Evolutionary conservation across 257 asterid species (phyloP).

Genomic region (Ocimum tenuiflorum): DNA sequence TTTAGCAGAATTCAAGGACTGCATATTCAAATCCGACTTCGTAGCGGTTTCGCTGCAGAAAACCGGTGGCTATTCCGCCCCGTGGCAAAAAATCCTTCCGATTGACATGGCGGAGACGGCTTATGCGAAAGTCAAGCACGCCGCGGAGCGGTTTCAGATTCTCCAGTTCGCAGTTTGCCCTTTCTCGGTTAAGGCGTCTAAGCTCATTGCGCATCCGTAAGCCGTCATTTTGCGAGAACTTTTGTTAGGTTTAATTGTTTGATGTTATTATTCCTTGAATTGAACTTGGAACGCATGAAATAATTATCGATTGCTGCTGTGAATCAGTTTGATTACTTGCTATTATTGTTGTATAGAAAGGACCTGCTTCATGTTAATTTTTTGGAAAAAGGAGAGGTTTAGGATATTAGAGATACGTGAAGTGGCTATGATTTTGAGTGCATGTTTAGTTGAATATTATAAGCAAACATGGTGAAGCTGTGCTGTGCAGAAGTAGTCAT

Average conservation of each 20-base stretch:
- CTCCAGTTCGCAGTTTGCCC: slow-evolving; percentile 92
- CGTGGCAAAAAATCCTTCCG: slow-evolving; percentile 71
- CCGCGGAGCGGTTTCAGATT: slow-evolving; percentile 72
- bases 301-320: neutral
- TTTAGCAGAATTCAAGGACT: slow-evolving; percentile 36
- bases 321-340: slow-evolving; percentile 4
- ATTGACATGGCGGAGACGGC: slow-evolving; percentile 67
- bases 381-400: neutral
- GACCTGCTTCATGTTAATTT: neutral
- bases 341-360: neutral
- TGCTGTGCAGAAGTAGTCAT: neutral
- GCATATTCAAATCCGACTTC: slow-evolving; percentile 46
- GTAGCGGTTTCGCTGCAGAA: slow-evolving; percentile 55
- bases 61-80: slow-evolving; percentile 72
- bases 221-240: slow-evolving; percentile 22
- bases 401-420: neutral
- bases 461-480: slow-evolving; percentile 1
- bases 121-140: slow-evolving; percentile 57
- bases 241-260: slow-evolving; percentile 10
- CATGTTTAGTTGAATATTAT: neutral
- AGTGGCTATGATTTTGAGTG: neutral
- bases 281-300: neutral
- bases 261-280: neutral
- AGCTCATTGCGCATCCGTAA: slow-evolving; percentile 72
- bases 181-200: slow-evolving; percentile 54